Percentiles rank a stretch among this genome's conserved stretches.
phyloP scores from a whole-genome alignment of 192 early-diverging fungal genomes.

The Spizellomyces sp. region DNA sequence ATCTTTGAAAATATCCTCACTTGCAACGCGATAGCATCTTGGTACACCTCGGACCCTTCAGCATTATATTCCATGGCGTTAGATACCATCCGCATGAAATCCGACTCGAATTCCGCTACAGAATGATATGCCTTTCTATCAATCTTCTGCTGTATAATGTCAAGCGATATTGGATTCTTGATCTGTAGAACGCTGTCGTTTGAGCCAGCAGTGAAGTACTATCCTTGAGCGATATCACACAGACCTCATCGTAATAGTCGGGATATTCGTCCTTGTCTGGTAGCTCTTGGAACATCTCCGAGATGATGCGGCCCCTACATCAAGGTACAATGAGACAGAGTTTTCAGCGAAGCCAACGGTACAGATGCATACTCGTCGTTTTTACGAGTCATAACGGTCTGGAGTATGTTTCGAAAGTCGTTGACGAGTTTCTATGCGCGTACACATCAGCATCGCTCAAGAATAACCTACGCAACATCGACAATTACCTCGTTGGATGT shows the following conservation, averaged over 20 bases:
- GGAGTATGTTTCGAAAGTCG: no score
- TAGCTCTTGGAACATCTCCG: slow-evolving; percentile 43
- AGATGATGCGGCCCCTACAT: slow-evolving; percentile 19
- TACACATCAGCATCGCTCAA: no score
- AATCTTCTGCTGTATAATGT: slow-evolving; percentile 43
- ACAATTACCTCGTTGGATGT: no score
- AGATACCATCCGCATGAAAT: slow-evolving; percentile 80
- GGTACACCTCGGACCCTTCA: slow-evolving; percentile 80
- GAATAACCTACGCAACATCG: no score
- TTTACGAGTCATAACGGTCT: neutral
- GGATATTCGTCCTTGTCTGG: slow-evolving; percentile 41
- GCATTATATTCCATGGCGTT: slow-evolving; percentile 91
- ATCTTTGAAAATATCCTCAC: no score
- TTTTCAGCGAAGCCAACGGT: neutral
- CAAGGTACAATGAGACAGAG: neutral
- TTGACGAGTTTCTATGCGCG: no score
- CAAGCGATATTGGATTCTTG: slow-evolving; percentile 59
- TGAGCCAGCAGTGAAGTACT: neutral
- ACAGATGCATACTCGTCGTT: neutral
- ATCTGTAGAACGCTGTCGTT: slow-evolving; percentile 32
- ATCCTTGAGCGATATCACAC: neutral
- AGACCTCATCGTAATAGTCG: slow-evolving; percentile 45
- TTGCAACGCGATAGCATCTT: slow-evolving; percentile 60
- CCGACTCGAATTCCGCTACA: slow-evolving; percentile 71
- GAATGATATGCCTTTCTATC: slow-evolving; percentile 45